Percentiles rank a stretch among this genome's conserved stretches.
Evolutionary conservation across 257 asterid genomes (phyloP).

Genomic region (Mitragyna speciosa): DNA sequence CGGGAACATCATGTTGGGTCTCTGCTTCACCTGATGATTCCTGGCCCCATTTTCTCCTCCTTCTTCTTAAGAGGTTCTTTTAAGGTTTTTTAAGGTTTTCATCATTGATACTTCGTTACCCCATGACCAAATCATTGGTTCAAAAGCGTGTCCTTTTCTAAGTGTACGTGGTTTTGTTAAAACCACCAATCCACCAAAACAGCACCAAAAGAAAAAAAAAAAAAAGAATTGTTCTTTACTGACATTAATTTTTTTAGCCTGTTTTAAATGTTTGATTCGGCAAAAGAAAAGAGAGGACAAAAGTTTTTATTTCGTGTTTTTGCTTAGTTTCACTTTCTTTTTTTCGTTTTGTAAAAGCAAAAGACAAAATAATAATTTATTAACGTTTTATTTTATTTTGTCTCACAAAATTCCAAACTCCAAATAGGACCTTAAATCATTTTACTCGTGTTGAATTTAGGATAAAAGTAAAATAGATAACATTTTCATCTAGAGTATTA

Average conservation of each 20-base stretch:
- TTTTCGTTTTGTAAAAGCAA: background rate
- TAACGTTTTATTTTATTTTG: background rate
- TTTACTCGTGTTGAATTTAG: background rate
- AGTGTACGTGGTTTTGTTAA: too few relatives aligned
- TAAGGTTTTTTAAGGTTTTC: constrained; percentile 9
- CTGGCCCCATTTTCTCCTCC: constrained; percentile 15
- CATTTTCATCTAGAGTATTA: background rate
- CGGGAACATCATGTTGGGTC: background rate
- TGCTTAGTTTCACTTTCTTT: background rate
- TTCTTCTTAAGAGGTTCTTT: constrained; percentile 18
- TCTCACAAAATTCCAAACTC: background rate
- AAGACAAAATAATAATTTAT: background rate
- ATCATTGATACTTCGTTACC: background rate
- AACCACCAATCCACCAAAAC: too few relatives aligned
- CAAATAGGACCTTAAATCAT: background rate
- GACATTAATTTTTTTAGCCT: background rate
- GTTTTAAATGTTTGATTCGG: background rate
- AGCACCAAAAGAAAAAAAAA: too few relatives aligned
- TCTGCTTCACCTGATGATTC: constrained; percentile 11
- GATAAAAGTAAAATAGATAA: too few relatives aligned
- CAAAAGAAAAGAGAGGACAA: background rate
- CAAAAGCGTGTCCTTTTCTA: too few relatives aligned
- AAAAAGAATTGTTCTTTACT: background rate
- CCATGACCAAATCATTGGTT: constrained; percentile 41
- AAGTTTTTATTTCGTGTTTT: background rate